Percentiles rank a stretch among this genome's conserved stretches.
Conservation (phyloP, 306 rosid species). For the Sicyos baderoa region DNA sequence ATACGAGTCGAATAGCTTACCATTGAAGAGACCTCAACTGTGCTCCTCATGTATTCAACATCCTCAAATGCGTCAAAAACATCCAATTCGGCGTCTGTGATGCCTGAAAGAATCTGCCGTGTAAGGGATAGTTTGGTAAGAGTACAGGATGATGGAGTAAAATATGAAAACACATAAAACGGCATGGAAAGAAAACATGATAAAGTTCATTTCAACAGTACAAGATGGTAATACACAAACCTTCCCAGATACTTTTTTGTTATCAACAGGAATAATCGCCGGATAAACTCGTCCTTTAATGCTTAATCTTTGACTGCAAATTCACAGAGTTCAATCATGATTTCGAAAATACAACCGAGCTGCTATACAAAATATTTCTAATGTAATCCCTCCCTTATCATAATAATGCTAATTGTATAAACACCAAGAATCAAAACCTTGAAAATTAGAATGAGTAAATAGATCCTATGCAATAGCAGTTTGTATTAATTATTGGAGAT, state of each 20-base stretch:
- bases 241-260: slow-evolving; percentile 55
- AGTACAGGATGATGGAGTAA: background rate
- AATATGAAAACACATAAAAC: background rate
- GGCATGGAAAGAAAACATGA: background rate
- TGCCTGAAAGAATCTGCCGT: slow-evolving; percentile 59
- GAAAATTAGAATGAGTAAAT: background rate
- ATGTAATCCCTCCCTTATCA: background rate
- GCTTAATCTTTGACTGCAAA: slow-evolving; percentile 64
- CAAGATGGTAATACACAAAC: slow-evolving; percentile 23
- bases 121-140: background rate
- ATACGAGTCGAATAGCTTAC: slow-evolving; percentile 23
- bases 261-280: slow-evolving; percentile 63
- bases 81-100: slow-evolving; percentile 52
- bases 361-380: background rate
- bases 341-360: background rate
- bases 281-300: slow-evolving; percentile 86
- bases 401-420: background rate
- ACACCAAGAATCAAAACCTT: slow-evolving; percentile 2
- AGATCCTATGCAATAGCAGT: background rate
- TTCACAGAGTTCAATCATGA: background rate
- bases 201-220: background rate
- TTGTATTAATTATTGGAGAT: background rate
- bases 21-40: slow-evolving; percentile 45
- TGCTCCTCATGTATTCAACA: slow-evolving; percentile 59
- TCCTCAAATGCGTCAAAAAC: slow-evolving; percentile 70